Evolutionary conservation across 495 filamentous ascomycete species (phyloP).

Genomic region (Halenospora varia): DNA sequence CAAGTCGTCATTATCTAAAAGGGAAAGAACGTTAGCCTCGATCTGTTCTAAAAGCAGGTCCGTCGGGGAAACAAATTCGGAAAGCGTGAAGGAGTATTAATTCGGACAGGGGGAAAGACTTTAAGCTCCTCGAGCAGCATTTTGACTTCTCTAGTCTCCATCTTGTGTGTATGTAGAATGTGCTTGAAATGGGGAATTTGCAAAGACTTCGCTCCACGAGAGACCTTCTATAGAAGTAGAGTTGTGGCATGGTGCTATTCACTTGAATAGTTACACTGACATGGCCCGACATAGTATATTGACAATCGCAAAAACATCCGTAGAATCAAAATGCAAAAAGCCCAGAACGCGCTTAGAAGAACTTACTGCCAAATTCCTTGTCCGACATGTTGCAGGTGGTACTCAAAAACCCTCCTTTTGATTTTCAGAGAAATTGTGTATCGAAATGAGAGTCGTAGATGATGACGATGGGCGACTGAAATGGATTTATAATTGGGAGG

Average conservation of each 20-base stretch:
- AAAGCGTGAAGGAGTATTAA: background rate
- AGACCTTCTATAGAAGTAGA: no score
- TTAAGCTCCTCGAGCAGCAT: background rate
- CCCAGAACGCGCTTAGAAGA: background rate
- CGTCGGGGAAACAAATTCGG: background rate
- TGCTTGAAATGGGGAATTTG: no score
- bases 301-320: background rate
- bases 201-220: no score
- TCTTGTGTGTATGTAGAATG: no score
- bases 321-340: background rate
- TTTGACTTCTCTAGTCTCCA: no score
- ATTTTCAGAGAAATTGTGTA: no score
- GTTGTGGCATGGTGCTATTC: background rate
- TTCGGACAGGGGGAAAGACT: background rate
- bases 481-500: background rate
- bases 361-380: conserved; percentile 33
- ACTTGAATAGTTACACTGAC: background rate
- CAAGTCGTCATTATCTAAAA: conserved; percentile 78
- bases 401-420: background rate
- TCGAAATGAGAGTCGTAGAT: background rate
- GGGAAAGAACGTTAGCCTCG: background rate
- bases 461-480: background rate
- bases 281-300: no score
- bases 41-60: no score
- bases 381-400: conserved; percentile 23